Evolutionary conservation across 2,329 filamentous ascomycete genomes (phyloP), one percentile per base, ranked within the genome.

Genomic region (Cordyceps sp.): DNA sequence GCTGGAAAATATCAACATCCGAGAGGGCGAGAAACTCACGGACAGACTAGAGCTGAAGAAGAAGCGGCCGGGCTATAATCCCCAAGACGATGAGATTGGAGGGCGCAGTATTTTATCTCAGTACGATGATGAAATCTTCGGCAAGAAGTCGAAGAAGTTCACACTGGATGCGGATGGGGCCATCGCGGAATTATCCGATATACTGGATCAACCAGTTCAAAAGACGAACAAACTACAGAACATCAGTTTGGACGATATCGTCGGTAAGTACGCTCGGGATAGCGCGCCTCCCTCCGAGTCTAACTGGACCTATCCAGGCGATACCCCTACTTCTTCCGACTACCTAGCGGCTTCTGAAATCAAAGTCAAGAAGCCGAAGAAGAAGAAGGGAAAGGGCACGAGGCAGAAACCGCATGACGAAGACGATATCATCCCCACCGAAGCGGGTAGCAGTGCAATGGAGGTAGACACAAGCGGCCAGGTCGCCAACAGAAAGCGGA

Each of bases 311-410:
- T 24, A 26, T 23, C 9, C 23, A 54, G 42, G 43, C 20, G 45
- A 47, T 25, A 37, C 41, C 8, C 56, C 60, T 36, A 53, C 45
- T 14, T 42, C 70, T 13, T 93, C 86, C 14, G 90, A 98, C 52
- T 98, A 98, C 51, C 64, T 92, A 40, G 84, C 93, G 38, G 59
- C 78, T 13, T 81, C 80, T 2, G 78, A 90, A 43, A 71, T 94
- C 47, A 98, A 94, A 54, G 69, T 96, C 39, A 92, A 85, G 58
- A 98, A 93, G 53, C 78, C 83, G 1, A 94, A 93, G 57, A 94
- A 93, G 59, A 92, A 88, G 60, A 90, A 88, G 57, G 68, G 73
- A 21, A 88, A 85, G 52, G 66, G 71, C 17, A 82, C 78, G 2
- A 67, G 81, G 31, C 73, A 80, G 48, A 79, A 77, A 42, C 66